A percentile compares a stretch with the other conserved stretches of the same genome.
Conservation (phyloP, 768 basidiomycete species). For the Gymnopilus dilepis region DNA sequence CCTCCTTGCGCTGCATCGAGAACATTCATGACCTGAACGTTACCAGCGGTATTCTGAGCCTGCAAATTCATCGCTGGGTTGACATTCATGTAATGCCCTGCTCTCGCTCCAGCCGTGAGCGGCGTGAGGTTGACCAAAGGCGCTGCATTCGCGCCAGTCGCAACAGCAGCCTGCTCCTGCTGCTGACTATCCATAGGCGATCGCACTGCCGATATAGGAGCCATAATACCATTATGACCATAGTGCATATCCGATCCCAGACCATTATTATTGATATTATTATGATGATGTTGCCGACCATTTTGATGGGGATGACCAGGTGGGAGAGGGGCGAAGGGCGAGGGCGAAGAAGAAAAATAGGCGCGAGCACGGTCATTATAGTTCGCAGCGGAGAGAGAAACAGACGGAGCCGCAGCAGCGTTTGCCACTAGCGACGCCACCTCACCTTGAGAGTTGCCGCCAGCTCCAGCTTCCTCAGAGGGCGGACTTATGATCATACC, state of each 20-base stretch:
- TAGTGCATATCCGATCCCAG: slow-evolving; percentile 9
- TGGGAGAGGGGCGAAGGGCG: slow-evolving; percentile 38
- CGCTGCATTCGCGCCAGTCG: slow-evolving; percentile 27
- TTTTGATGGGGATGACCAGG: neutral
- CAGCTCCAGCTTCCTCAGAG: slow-evolving; percentile 46
- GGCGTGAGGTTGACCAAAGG: slow-evolving; percentile 66
- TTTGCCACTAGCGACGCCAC: slow-evolving; percentile 33
- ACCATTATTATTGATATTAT: too few relatives aligned
- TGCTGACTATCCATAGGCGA: slow-evolving; percentile 27
- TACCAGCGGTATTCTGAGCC: slow-evolving; percentile 44
- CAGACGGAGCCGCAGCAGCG: slow-evolving; percentile 30
- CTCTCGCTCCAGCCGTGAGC: slow-evolving; percentile 42
- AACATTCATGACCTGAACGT: slow-evolving; percentile 80
- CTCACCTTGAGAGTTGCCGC: slow-evolving; percentile 52
- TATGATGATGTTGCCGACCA: neutral
- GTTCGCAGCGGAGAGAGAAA: slow-evolving; percentile 32
- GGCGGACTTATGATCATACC: slow-evolving; percentile 58
- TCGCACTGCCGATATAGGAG: slow-evolving; percentile 33
- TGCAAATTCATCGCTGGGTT: slow-evolving; percentile 75
- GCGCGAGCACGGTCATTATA: slow-evolving; percentile 43
- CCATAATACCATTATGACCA: slow-evolving; percentile 19
- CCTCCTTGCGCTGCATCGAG: slow-evolving; percentile 65
- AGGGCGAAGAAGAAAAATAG: slow-evolving; percentile 38
- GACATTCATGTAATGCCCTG: slow-evolving; percentile 56
- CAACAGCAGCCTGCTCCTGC: slow-evolving; percentile 12